phyloP scores from a whole-genome alignment of 176 grass and related monocot species.

The Phyllostachys edulis region DNA sequence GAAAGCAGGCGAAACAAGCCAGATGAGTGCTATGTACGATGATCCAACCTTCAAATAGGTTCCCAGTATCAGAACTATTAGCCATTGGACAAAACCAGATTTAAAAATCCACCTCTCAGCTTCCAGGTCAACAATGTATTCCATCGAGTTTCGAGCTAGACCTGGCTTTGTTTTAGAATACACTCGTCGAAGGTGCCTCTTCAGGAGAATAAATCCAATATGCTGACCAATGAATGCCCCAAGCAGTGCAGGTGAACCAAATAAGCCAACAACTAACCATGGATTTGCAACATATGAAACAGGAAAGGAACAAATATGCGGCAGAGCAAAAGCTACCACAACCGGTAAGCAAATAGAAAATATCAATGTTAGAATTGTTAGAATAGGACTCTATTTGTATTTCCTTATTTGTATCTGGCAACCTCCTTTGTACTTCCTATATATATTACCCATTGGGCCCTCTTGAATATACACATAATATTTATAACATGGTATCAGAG shows the following conservation, averaged over 20 bases:
- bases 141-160: conserved; percentile 31
- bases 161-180: conserved; percentile 44
- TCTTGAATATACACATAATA: too few species aligned
- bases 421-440: too few species aligned
- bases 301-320: conserved; percentile 65
- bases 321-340: conserved; percentile 65
- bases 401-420: too few species aligned
- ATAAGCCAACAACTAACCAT: conserved; percentile 87
- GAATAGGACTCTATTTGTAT: too few species aligned
- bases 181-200: conserved; percentile 39
- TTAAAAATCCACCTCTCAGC: conserved; percentile 99
- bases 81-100: conserved; percentile 85
- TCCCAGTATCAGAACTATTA: conserved; percentile 74
- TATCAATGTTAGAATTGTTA: conserved; percentile 70
- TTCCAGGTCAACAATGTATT: conserved; percentile 62
- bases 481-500: too few species aligned
- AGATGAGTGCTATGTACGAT: conserved; percentile 82
- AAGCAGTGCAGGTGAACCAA: conserved; percentile 82
- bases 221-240: conserved; percentile 91
- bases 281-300: conserved; percentile 72
- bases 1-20: conserved; percentile 92
- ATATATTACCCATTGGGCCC: too few species aligned
- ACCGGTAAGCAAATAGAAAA: conserved; percentile 70
- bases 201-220: conserved; percentile 66
- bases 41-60: conserved; percentile 77